A percentile compares a stretch with the other conserved stretches of the same genome.
phyloP scores from a whole-genome alignment of 129 eudicot genomes.

The Flaveria bidentis region DNA sequence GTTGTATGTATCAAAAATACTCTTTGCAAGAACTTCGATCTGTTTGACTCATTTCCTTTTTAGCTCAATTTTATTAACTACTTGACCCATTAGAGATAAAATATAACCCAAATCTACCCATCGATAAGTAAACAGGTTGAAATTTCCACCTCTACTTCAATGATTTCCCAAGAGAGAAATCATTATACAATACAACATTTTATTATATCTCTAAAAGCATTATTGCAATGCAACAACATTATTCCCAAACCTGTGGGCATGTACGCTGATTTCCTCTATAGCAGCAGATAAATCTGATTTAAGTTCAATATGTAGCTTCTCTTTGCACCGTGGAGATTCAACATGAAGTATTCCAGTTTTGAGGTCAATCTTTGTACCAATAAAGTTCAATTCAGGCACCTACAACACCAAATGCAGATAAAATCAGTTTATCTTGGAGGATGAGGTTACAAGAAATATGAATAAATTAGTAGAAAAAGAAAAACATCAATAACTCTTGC shows the following conservation, averaged over 20 bases:
- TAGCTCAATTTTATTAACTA: not conserved
- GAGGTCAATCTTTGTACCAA: slow-evolving; percentile 74
- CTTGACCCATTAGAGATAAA: not conserved
- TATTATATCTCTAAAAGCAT: not conserved
- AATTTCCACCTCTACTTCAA: too few species aligned
- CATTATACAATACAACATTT: not conserved
- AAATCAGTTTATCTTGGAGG: not conserved
- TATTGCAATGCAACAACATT: not conserved
- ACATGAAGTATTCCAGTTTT: slow-evolving; percentile 59
- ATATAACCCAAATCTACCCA: slow-evolving; percentile 6
- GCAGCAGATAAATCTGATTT: slow-evolving; percentile 36
- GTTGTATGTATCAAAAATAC: not conserved
- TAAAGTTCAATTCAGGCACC: slow-evolving; percentile 86
- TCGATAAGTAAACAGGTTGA: too few species aligned
- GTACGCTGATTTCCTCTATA: slow-evolving; percentile 61
- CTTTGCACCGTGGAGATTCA: slow-evolving; percentile 77
- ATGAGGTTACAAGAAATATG: not conserved
- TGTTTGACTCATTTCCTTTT: not conserved
- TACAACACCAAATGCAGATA: slow-evolving; percentile 31
- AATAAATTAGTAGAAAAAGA: not conserved
- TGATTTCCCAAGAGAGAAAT: too few species aligned
- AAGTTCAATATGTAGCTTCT: slow-evolving; percentile 61
- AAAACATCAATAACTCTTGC: slow-evolving; percentile 10
- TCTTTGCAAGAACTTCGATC: not conserved
- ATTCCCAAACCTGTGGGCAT: slow-evolving; percentile 59